Evolutionary conservation across 257 asterid genomes (phyloP).

Genomic region (Anisodus tanguticus): DNA sequence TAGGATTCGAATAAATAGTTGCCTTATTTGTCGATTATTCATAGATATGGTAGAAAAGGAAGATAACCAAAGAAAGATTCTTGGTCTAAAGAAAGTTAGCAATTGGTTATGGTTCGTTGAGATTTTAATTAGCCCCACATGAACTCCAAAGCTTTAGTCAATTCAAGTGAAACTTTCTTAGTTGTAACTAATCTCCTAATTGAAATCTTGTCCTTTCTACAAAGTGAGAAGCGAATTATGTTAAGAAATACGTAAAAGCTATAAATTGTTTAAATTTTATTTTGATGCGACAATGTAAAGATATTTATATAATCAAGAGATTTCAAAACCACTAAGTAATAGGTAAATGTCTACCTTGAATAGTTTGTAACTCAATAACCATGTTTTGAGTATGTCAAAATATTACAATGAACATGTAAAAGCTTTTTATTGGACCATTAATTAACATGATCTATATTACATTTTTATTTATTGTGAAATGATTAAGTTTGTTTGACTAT

Average conservation of each 20-base stretch:
- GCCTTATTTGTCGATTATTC: background rate
- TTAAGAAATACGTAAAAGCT: background rate
- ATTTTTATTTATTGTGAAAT: background rate
- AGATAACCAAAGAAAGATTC: conserved; percentile 22
- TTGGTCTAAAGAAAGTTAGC: background rate
- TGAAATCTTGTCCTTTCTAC: background rate
- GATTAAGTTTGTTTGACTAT: conserved; percentile 9
- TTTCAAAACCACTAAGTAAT: background rate
- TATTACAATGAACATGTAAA: background rate
- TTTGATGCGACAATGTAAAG: background rate
- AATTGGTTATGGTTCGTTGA: background rate
- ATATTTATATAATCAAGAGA: background rate
- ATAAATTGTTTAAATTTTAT: background rate
- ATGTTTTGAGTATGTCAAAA: background rate
- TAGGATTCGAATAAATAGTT: conserved; percentile 36
- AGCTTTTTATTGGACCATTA: background rate
- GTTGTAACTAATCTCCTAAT: conserved; percentile 18
- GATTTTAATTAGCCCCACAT: background rate
- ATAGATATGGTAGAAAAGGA: conserved; percentile 32
- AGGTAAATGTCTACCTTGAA: background rate
- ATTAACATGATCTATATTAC: background rate
- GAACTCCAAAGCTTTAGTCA: background rate
- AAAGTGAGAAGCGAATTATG: background rate
- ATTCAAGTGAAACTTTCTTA: background rate
- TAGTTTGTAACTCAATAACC: too few species aligned